A percentile compares a stretch with the other conserved stretches of the same genome.
Evolutionary conservation across 140 eudicot species (phyloP).

Genomic region (Bidens hawaiensis): DNA sequence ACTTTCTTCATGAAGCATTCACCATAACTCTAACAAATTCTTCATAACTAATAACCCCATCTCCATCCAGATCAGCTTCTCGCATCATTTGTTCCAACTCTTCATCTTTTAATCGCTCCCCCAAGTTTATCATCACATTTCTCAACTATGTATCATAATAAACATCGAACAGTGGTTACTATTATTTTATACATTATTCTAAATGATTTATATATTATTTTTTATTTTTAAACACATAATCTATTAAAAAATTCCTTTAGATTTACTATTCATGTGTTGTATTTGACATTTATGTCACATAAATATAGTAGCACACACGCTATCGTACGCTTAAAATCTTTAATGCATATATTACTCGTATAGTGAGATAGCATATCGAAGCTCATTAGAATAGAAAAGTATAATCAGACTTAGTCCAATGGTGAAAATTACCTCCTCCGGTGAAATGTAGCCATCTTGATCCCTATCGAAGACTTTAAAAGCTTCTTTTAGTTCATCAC

Average conservation of each 20-base stretch:
- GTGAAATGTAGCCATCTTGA: constrained; percentile 82
- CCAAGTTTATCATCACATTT: constrained; percentile 73
- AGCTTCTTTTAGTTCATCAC: constrained; percentile 74
- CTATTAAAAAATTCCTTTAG: too few relatives aligned
- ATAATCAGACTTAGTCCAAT: neutral
- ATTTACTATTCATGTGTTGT: too few relatives aligned
- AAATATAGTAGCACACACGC: neutral
- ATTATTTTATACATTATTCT: neutral
- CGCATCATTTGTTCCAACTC: constrained; percentile 75
- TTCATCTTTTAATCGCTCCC: constrained; percentile 70
- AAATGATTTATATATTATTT: too few relatives aligned
- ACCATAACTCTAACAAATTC: constrained; percentile 71
- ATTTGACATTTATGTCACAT: neutral
- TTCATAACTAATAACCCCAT: constrained; percentile 68
- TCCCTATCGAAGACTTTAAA: constrained; percentile 75
- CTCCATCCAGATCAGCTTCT: constrained; percentile 81
- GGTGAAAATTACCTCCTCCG: constrained; percentile 44
- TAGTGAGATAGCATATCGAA: neutral
- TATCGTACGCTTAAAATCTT: neutral
- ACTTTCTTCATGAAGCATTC: constrained; percentile 24
- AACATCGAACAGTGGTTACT: neutral
- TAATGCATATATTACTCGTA: too few relatives aligned
- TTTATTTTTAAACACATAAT: too few relatives aligned
- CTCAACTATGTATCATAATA: constrained; percentile 40
- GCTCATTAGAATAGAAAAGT: neutral